Percentiles rank a stretch among this genome's conserved stretches.
Conservation (phyloP, 352 stramenopile genomes). For the Phytopythium litorale region DNA sequence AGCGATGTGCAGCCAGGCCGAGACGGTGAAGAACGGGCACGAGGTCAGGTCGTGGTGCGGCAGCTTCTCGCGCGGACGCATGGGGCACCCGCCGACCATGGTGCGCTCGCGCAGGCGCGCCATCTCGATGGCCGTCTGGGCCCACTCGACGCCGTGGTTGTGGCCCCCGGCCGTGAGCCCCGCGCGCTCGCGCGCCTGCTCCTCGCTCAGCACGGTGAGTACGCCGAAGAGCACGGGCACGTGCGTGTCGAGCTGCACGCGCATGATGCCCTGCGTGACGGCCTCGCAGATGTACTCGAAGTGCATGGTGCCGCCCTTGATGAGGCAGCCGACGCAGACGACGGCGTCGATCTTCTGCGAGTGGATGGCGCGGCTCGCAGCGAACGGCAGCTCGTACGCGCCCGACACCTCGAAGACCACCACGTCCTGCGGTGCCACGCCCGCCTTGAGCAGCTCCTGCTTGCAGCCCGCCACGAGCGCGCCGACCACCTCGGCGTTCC, state of each 20-base stretch:
- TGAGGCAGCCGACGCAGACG: constrained; percentile 92
- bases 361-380: constrained; percentile 84
- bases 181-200: constrained; percentile 93
- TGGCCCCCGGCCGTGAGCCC: constrained; percentile 78
- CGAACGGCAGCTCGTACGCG: constrained; percentile 96
- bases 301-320: constrained; percentile 98
- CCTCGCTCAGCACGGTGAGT: constrained; percentile 95
- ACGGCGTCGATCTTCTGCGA: constrained; percentile 96
- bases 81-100: constrained; percentile 55
- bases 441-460: constrained; percentile 54
- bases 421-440: constrained; percentile 65
- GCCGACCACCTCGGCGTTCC: constrained; percentile 81
- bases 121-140: constrained; percentile 97
- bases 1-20: constrained; percentile 71
- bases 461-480: constrained; percentile 62
- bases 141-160: constrained; percentile 97
- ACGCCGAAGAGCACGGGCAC: constrained; percentile 91
- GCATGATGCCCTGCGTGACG: constrained; percentile 96
- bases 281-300: constrained; percentile 99
- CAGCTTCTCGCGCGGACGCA: constrained; percentile 58
- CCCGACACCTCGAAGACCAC: constrained; percentile 89
- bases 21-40: constrained; percentile 77
- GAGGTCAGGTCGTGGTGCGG: constrained; percentile 71
- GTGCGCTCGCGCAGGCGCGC: constrained; percentile 82
- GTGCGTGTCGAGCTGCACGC: constrained; percentile 90